Base-by-base conservation (phyloP, 169 alveolate species). In the Neospora caninum region DNA sequence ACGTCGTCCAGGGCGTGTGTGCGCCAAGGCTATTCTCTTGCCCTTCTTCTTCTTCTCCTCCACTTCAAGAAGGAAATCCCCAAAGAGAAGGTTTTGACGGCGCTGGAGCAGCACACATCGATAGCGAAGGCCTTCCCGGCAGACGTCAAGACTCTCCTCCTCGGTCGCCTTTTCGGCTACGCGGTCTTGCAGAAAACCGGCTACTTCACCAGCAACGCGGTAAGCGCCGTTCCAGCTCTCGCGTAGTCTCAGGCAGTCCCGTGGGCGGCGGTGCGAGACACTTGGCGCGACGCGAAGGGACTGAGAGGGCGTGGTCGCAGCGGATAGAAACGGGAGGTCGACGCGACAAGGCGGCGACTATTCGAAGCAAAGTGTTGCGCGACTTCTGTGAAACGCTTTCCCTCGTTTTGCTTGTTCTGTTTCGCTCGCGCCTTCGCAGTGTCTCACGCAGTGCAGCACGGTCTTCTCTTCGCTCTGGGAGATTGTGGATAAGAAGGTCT, bases 31-130 rank as follows among this genome's bases (percentile, higher is more conserved):
- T 82, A 82, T 31, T 22, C 88, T 13, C 29, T 41, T 2, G 88
- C 88, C 10, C 64, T 82, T 22, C 53, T 41, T 9, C 34, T 41
- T 41, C 36, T 82, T 10, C 64, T 82, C 29, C 39, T 41, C 36
- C 53, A 7, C 39, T 82, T 82, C 88, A 82, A 82, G 88, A 82
- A 82, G 88, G 88, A 82, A 36, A 29, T 82, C 2, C 88, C 88
- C 36, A 13, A 64, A 22, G 64, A 41, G 20, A 41, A 43, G 22
- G 64, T 82, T 16, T 31, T 82, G 64, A 82, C 88, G 7, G 67
- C 53, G 64, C n/a, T 82, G 1, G 53, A 82, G 36, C 88, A 43
- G 34, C 39, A 22, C 36, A 82, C 88, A 0, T 41, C 53, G 34
- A 82, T 39, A 16, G 64, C 88, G 22, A 82, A 41, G 9, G 64